phyloP scores from a whole-genome alignment of 2,329 filamentous ascomycete species.

The Pseudovirgaria hyperparasitica region DNA sequence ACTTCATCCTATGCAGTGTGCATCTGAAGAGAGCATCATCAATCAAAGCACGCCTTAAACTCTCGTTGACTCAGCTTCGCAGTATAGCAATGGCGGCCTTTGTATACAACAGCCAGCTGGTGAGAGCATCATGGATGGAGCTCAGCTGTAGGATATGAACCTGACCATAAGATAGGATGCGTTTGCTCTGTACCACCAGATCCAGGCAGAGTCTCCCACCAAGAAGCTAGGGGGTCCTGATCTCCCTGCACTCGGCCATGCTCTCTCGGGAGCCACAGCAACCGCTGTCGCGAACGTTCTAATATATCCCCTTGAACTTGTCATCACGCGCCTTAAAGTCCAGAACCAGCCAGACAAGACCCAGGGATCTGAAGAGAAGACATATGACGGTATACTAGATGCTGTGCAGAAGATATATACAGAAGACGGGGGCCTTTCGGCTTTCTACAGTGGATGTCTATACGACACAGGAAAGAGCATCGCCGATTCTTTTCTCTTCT shows the following conservation, averaged over 20 bases:
- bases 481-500: slow-evolving; percentile 73
- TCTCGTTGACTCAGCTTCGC: neutral
- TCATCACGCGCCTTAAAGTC: slow-evolving; percentile 71
- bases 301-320: slow-evolving; percentile 70
- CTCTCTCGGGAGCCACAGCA: slow-evolving; percentile 64
- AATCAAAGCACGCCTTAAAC: too few relatives aligned
- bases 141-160: neutral
- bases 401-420: slow-evolving; percentile 58
- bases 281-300: slow-evolving; percentile 66
- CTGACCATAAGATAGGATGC: slow-evolving; percentile 23
- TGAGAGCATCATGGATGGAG: slow-evolving; percentile 10
- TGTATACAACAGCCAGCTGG: slow-evolving; percentile 33
- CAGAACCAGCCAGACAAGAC: slow-evolving; percentile 45
- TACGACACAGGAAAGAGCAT: slow-evolving; percentile 34
- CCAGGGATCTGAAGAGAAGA: slow-evolving; percentile 23
- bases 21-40: too few relatives aligned
- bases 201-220: slow-evolving; percentile 20
- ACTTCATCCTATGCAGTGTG: too few relatives aligned
- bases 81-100: slow-evolving; percentile 9
- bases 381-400: slow-evolving; percentile 56
- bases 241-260: slow-evolving; percentile 68
- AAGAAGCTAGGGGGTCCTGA: slow-evolving; percentile 28
- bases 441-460: slow-evolving; percentile 46
- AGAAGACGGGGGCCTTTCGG: slow-evolving; percentile 54
- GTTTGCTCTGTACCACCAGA: slow-evolving; percentile 28